Evolutionary conservation across 2,329 filamentous ascomycete species (phyloP), one percentile per base, ranked within the genome.

Genomic region (Aspergillus sp.): DNA sequence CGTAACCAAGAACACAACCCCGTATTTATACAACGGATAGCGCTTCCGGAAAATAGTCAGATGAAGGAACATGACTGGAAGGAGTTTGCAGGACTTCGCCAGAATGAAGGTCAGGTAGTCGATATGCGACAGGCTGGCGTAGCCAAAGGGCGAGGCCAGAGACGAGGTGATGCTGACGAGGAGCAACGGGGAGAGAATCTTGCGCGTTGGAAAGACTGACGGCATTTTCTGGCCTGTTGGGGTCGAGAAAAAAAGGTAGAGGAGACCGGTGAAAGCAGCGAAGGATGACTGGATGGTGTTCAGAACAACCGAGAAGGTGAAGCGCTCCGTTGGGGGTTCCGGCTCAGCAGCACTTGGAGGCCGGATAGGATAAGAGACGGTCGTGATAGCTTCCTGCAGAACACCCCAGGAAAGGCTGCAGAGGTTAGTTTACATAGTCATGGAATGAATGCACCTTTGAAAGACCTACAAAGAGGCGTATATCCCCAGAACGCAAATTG

Each of bases 71-170:
- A 98, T 97, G 62, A 98, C 93, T 2, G 93, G 93, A n/a, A 98
- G 82, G 19, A 98, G 79, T 74, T 98, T 98, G 83, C 93, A 98
- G 59, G 85, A 90, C 72, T 98, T 97, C 58, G 93, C 91, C 38
- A 98, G 85, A 57, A 96, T 87, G 71, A 94, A 97, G 29, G 93
- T 96, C 62, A 97, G 88, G 71, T 97, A 97, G 78, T 97, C 93
- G 69, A 97, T 89, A 67, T 97, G 89, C 34, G 85, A 83, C 43
- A 97, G 82, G 49, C 83, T 86, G 43, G 93, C 90, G 70, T 97
- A 97, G 57, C 91, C 93, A 62, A 96, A 96, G 2, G 91, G 91
- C n/a, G 85, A 89, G 35, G 91, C 89, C 44, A 97, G 84, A 3
- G 88, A 89, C 58, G 82, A 86, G 4, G 89, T 95, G 47, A 96